Conservation (phyloP, 805 yeast species). For the Hanseniaspora singularis region DNA sequence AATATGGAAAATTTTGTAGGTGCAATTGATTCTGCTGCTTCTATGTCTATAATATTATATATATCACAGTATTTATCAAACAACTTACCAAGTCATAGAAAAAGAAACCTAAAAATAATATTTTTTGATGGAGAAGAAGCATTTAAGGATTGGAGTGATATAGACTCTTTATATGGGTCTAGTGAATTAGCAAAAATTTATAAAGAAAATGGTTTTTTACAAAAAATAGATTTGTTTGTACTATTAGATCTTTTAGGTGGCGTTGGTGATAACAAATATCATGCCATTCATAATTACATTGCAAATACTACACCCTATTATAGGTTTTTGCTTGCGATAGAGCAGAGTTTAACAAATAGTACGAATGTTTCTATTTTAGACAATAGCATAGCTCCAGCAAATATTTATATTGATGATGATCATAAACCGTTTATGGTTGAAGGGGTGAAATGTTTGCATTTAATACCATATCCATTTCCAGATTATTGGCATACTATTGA, state of each 20-base stretch:
- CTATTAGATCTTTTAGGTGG: slow-evolving; percentile 43
- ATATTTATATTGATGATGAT: slow-evolving; percentile 34
- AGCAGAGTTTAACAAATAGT: slow-evolving; percentile 17
- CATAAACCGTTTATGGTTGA: slow-evolving; percentile 40
- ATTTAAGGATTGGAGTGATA: slow-evolving; percentile 37
- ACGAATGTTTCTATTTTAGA: background rate
- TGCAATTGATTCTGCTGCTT: slow-evolving; percentile 48
- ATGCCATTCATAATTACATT: slow-evolving; percentile 35
- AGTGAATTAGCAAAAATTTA: slow-evolving; percentile 36
- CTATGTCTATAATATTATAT: slow-evolving; percentile 42
- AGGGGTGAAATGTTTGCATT: slow-evolving; percentile 40
- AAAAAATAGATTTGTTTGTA: slow-evolving; percentile 35
- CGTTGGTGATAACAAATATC: slow-evolving; percentile 17
- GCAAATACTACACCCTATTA: slow-evolving; percentile 32
- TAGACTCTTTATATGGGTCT: slow-evolving; percentile 48
- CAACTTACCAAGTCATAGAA: slow-evolving; percentile 14
- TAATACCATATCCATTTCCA: slow-evolving; percentile 45
- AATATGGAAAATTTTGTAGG: slow-evolving; percentile 47
- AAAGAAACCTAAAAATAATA: slow-evolving; percentile 36
- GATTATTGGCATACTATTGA: slow-evolving; percentile 39
- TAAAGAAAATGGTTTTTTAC: slow-evolving; percentile 24
- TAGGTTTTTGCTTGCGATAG: slow-evolving; percentile 28
- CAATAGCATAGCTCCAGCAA: background rate
- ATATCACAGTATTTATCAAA: slow-evolving; percentile 28
- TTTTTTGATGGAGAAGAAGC: slow-evolving; percentile 59